These are phyloP conservation scores for Neofusicoccum sp. DNA, from an alignment of 2,329 filamentous ascomycete species.

Conservation along the genomic window DNA sequence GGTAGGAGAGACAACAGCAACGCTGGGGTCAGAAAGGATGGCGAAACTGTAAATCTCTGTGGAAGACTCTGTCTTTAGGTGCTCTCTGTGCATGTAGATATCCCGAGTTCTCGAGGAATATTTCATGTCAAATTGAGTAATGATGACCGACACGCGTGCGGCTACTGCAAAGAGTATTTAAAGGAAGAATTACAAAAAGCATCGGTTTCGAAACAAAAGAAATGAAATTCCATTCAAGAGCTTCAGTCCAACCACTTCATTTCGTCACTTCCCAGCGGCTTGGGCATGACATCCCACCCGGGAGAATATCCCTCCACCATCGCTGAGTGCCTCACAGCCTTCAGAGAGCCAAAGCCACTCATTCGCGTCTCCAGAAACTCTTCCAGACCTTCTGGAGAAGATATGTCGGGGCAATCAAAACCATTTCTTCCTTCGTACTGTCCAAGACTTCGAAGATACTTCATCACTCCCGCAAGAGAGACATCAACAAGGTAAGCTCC, in stretches of 20 bases:
- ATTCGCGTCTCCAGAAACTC: constrained; percentile 49
- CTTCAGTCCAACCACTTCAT: constrained; percentile 40
- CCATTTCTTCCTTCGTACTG: constrained; percentile 50
- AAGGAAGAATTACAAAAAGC: too few relatives aligned
- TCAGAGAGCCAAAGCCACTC: constrained; percentile 52
- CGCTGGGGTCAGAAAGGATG: too few relatives aligned
- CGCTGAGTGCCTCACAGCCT: constrained; percentile 53
- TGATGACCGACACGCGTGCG: too few relatives aligned
- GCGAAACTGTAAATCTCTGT: too few relatives aligned
- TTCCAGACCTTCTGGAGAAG: constrained; percentile 33
- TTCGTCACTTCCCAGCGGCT: constrained; percentile 51
- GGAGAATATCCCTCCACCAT: constrained; percentile 48
- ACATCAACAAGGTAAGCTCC: constrained; percentile 58
- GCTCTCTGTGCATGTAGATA: too few relatives aligned
- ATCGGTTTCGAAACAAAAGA: too few relatives aligned
- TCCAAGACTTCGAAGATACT: constrained; percentile 59
- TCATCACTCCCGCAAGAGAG: constrained; percentile 59
- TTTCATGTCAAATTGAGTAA: too few relatives aligned
- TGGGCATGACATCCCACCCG: constrained; percentile 57
- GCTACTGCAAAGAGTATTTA: too few relatives aligned
- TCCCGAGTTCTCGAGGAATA: too few relatives aligned
- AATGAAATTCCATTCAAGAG: neutral
- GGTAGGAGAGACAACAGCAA: too few relatives aligned
- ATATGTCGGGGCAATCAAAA: constrained; percentile 44
- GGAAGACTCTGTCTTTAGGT: too few relatives aligned